Evolutionary conservation across 768 basidiomycete genomes (phyloP), one percentile per base, ranked within the genome.

Genomic region (Suillus luteus): DNA sequence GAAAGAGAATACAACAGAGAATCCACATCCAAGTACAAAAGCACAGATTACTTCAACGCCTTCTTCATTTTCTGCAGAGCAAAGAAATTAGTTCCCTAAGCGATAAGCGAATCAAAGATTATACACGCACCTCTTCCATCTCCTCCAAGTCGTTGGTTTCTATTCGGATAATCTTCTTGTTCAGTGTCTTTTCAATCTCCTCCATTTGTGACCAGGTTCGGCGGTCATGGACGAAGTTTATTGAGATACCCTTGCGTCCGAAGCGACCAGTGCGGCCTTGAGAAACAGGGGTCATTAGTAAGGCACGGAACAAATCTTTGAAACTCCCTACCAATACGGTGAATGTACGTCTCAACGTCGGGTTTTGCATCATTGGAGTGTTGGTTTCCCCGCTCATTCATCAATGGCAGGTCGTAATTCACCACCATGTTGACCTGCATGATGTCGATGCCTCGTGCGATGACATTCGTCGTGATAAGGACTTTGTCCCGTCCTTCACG

Each of bases 371-470:
- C 89, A 27, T 73, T 76, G 2, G 67, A 73, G 66, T 71, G 80
- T 57, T 66, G 72, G 68, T 73, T 75, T 61, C 69, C 77, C 15
- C 90, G 87, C 70, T 92, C 91, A 68, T 86, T 89, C 85, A 92
- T 86, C 54, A 95, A 79, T 0, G 96, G 95, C 33, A 97, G 84
- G 73, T 98, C 96, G 73, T 99, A 99, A 79, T 99, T 99, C 76
- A 99, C 95, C n/a, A 99, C 96, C 95, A 99, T 95, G 82, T 98
- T 99, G 70, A 99, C 97, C 80, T 98, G 96, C 62, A 95, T 83
- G 71, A 99, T 97, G 71, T 99, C 97, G 79, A 99, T 99, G 49
- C 97, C 97, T 19, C 97, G 89, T 1, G 97, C 96, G 67, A 99
- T 92, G 72, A 99, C 97, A 77, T 99, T 99, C 44, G 97, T 99